Evolutionary conservation across 1,284 basidiomycete genomes (phyloP).

Genomic region (Cryptococcus sp.): DNA sequence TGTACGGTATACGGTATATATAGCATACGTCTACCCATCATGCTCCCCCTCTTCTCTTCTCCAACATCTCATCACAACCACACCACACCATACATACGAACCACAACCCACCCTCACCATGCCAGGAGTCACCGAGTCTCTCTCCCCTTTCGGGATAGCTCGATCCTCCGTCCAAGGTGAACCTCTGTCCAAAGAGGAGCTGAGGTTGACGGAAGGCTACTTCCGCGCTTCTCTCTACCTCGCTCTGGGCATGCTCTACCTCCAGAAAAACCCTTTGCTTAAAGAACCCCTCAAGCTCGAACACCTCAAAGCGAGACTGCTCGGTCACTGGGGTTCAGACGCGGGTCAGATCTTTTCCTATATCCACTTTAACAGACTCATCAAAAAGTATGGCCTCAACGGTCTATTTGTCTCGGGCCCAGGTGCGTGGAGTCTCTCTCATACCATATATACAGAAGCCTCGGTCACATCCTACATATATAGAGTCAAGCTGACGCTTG

Average conservation of each 20-base stretch:
- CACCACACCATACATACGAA: too few species aligned
- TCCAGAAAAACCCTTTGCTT: constrained; percentile 71
- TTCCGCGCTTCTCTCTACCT: constrained; percentile 45
- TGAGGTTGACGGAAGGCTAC: constrained; percentile 38
- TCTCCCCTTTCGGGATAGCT: constrained; percentile 30
- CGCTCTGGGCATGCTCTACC: constrained; percentile 64
- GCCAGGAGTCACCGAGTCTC: constrained; percentile 1
- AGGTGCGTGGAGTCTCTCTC: constrained; percentile 13
- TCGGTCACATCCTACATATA: too few species aligned
- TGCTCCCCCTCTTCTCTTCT: too few species aligned
- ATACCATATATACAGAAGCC: neutral
- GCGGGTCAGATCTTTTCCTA: constrained; percentile 76
- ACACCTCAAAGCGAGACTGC: constrained; percentile 74
- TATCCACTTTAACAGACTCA: constrained; percentile 74
- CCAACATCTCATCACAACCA: too few species aligned
- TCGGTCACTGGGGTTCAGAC: constrained; percentile 57
- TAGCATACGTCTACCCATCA: too few species aligned
- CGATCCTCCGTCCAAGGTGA: constrained; percentile 33
- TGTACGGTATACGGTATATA: too few species aligned
- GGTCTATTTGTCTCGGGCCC: constrained; percentile 62
- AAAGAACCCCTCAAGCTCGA: constrained; percentile 62
- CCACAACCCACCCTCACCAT: too few species aligned
- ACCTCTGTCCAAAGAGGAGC: constrained; percentile 35
- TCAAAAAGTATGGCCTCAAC: constrained; percentile 52
- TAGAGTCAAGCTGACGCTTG: constrained; percentile 29